Evolutionary conservation across 441 rosid species (phyloP).

Genomic region (Geranium incanum): DNA sequence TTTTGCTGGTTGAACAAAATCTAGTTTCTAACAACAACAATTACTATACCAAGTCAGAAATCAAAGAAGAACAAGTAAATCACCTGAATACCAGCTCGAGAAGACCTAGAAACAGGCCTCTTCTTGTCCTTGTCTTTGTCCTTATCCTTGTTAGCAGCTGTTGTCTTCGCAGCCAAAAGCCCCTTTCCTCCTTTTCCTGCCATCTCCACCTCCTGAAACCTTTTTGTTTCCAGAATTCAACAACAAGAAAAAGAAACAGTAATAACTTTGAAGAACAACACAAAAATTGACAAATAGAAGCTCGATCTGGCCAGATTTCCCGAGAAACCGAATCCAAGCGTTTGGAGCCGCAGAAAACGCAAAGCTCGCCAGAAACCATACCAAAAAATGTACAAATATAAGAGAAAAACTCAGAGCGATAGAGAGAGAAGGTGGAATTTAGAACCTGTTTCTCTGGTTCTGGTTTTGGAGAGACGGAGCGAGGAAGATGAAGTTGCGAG

Average conservation of each 20-base stretch:
- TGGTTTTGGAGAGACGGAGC: neutral
- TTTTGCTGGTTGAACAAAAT: neutral
- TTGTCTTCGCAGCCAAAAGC: slow-evolving; percentile 70
- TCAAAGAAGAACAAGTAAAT: neutral
- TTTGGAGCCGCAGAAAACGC: neutral
- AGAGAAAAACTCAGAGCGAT: neutral
- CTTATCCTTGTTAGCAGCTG: slow-evolving; percentile 62
- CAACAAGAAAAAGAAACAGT: neutral
- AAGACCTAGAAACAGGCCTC: slow-evolving; percentile 72
- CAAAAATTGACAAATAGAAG: neutral
- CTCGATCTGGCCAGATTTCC: neutral
- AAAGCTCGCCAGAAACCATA: neutral
- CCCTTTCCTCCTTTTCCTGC: slow-evolving; percentile 99
- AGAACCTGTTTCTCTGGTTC: neutral
- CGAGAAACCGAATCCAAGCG: neutral
- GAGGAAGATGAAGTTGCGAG: neutral
- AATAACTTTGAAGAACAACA: neutral
- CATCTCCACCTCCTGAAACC: slow-evolving; percentile 31
- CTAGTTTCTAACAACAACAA: neutral
- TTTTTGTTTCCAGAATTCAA: neutral
- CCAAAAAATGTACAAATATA: neutral
- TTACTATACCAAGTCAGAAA: neutral
- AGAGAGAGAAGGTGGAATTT: neutral
- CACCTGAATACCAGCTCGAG: slow-evolving; percentile 96
- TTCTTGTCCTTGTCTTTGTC: slow-evolving; percentile 76